These are phyloP conservation scores for Coemansia sp. DNA, from an alignment of 192 early-diverging fungal genomes.

Conservation along the genomic window DNA sequence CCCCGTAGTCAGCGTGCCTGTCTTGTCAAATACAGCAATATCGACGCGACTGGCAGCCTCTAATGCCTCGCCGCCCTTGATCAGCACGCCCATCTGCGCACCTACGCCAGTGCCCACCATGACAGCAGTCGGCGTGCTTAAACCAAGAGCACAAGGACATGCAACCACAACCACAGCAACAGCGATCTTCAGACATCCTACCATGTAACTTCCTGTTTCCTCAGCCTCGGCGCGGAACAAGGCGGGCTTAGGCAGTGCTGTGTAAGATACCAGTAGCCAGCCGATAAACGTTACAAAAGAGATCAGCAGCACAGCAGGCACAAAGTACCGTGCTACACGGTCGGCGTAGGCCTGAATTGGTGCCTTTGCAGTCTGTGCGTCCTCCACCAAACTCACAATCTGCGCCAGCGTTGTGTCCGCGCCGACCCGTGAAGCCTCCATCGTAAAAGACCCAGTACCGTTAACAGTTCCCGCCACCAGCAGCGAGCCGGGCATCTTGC, in stretches of 20 bases:
- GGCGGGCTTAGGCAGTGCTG: constrained; percentile 41
- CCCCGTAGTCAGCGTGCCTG: constrained; percentile 89
- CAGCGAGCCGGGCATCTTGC: constrained; percentile 60
- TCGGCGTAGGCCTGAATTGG: constrained; percentile 95
- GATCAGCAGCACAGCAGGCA: constrained; percentile 76
- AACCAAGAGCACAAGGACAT: constrained; percentile 94
- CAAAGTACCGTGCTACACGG: constrained; percentile 86
- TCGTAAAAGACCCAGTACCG: constrained; percentile 78
- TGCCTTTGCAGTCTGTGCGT: constrained; percentile 91
- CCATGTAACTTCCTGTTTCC: constrained; percentile 65
- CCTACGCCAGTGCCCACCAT: constrained; percentile 99
- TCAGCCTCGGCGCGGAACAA: constrained; percentile 53
- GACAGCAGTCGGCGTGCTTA: constrained; percentile 95
- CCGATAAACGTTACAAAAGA: constrained; percentile 69
- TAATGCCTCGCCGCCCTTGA: constrained; percentile 90
- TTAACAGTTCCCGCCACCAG: constrained; percentile 98
- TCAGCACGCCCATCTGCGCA: constrained; percentile 90
- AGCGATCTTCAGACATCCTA: constrained; percentile 81
- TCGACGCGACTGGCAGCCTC: constrained; percentile 78
- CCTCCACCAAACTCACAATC: constrained; percentile 90
- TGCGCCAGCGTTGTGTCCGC: constrained; percentile 86
- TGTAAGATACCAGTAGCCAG: constrained; percentile 69
- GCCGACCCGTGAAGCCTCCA: constrained; percentile 84
- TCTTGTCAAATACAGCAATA: constrained; percentile 96
- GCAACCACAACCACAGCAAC: constrained; percentile 96